Evolutionary conservation across 192 early-diverging fungal species (phyloP), one percentile per base, ranked within the genome.

Genomic region (Linnemannia hyalina): DNA sequence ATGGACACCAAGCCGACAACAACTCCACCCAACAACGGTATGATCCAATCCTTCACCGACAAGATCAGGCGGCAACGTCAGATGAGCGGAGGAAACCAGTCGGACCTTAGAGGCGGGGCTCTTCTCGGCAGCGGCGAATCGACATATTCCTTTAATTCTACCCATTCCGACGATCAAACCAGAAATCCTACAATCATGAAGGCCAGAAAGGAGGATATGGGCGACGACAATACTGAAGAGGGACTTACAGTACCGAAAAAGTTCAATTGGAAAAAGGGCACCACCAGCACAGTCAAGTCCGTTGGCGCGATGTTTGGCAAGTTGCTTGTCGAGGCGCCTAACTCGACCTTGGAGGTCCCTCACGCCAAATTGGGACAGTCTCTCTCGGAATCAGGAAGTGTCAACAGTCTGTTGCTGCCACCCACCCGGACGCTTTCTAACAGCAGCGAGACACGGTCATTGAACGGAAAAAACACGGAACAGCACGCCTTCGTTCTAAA

Each of bases 231-330:
- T 9, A 13, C 20, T 38, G 74, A 35, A 11, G 74, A 75, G 7
- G 74, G 52, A 20, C 18, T 22, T 18, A 18, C 26, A 1, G 38
- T 80, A 13, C 83, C 89, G 2, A 92, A 89, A 42, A 87, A 89
- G 77, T 92, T 92, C 74, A 90, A 89, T n/a, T 70, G 89, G 80
- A 91, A 89, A 49, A 86, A 88, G 20, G 82, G 83, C 3, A 81
- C 80, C 54, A 89, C 83, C 49, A 88, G 76, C 26, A 60, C 74
- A 22, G 82, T 82, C 40, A 80, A 76, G 13, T 77, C 83, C 11
- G 88, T 89, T 10, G 74, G 79, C 9, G 86, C 83, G 16, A 82
- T 79, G 47, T 41, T 76, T 44, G 80, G 73, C 6, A 82, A 82
- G 22, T 47, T 76, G 22, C 47, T 75, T 41, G 74, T 75, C 18